Base-by-base conservation (phyloP, 2,329 filamentous ascomycete species). In the Stromatinia cepivora region DNA sequence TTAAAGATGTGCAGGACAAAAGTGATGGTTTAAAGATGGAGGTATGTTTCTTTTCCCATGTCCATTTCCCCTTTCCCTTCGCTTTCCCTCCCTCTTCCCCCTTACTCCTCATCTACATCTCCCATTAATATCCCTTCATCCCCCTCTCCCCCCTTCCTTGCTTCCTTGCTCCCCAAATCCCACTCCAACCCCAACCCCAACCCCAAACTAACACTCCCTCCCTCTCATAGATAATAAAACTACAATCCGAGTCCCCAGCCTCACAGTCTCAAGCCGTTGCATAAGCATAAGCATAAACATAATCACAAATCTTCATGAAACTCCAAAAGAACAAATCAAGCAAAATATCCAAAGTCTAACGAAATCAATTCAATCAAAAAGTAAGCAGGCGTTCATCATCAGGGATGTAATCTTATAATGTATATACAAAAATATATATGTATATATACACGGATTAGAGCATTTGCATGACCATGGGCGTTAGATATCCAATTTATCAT, bases 1-100 rank as follows among this genome's bases (percentile, higher is more conserved):
- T 92, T 73, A 82, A 85, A 72, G 86, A 86, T 34, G 84, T 88
- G 63, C 85, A 91, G 75, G 84, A 86, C 36, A 87, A 87, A 79
- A 87, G 86, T 71, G 88, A 92, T 76, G 84, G 83, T 71, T 86
- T 88, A 78, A 89, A 89, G 77, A 82, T 85, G 73, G 87, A 92
- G 81, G 87, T 90, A 79, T 76, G 82, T 73, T 66, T 4, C 39
- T n/a, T n/a, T 50, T n/a, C 20, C n/a, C 46, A n/a, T n/a, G 9
- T n/a, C 46, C 46, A n/a, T 22, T 42, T 59, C 34, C 15, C 1
- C 2, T 9, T 52, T 28, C 46, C 22, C 15, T 45, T 28, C 62
- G 28, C 25, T 28, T 42, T n/a, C 10, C 17, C 52, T 13, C n/a
- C n/a, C 25, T 22, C 34, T 15, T n/a, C 13, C 39, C 42, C 58